Conservation (phyloP, 176 grass and related monocot species). For the Eremochloa ophiuroides region DNA sequence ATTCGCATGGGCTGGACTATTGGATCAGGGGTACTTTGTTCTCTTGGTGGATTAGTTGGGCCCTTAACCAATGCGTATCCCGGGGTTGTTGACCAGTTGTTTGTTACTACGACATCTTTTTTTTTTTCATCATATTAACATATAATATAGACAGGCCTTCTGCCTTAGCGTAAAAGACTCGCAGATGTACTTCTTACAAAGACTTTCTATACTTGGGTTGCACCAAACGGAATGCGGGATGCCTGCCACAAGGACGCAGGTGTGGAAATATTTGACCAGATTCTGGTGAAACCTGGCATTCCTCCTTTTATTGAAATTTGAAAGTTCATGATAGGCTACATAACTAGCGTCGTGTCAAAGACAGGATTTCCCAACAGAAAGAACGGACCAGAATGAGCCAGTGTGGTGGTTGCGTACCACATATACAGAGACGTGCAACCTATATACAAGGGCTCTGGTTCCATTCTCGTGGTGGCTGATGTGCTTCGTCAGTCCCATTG, state of each 20-base stretch:
- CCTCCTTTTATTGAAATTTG: not conserved
- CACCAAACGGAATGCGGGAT: not conserved
- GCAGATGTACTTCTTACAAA: not conserved
- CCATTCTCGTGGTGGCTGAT: not conserved
- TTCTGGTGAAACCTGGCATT: not conserved
- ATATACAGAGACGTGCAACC: constrained; percentile 43
- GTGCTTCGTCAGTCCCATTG: not conserved
- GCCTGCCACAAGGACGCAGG: not conserved
- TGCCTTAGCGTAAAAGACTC: constrained; percentile 14
- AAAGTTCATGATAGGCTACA: not conserved
- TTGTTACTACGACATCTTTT: not conserved
- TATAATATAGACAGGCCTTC: not conserved
- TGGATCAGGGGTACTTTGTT: not conserved
- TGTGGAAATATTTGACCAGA: not conserved
- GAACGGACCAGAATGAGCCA: not conserved
- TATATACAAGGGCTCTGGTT: not conserved
- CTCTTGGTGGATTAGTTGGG: too few species aligned
- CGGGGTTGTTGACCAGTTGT: not conserved
- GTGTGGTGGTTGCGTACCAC: constrained; percentile 1
- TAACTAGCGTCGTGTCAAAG: not conserved
- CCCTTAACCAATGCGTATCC: too few species aligned
- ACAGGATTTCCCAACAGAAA: not conserved
- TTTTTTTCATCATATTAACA: too few species aligned
- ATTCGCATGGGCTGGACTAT: not conserved
- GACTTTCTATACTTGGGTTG: not conserved